Percentiles rank a stretch among this genome's conserved stretches.
Conservation (phyloP, 768 basidiomycete species). For the Tulasnella sp. region DNA sequence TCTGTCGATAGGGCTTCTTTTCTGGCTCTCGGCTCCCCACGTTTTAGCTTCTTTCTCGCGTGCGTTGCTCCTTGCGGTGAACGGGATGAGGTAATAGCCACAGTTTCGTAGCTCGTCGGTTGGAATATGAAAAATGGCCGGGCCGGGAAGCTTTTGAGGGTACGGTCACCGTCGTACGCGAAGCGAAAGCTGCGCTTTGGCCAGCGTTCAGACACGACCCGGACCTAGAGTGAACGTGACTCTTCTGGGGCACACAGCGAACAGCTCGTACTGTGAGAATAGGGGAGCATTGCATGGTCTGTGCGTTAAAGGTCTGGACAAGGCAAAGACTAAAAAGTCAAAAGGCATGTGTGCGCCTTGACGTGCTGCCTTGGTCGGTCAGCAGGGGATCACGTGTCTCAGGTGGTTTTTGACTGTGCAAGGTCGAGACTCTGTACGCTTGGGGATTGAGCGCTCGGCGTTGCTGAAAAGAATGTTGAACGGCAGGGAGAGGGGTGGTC, state of each 20-base stretch:
- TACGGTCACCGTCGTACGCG: not conserved
- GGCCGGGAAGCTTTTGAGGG: not conserved
- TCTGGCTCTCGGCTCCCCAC: not conserved
- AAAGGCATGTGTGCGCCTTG: not conserved
- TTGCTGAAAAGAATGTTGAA: not conserved
- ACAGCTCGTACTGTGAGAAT: not conserved
- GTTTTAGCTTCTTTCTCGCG: not conserved
- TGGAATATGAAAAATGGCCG: not conserved
- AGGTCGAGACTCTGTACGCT: not conserved
- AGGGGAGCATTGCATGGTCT: not conserved
- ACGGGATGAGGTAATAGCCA: not conserved
- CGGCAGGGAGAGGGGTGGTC: not conserved
- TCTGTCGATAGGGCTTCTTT: not conserved
- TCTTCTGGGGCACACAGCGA: not conserved
- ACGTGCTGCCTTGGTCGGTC: not conserved
- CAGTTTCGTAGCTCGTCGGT: not conserved
- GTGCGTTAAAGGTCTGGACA: not conserved
- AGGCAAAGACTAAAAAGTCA: not conserved
- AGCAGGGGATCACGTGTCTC: not conserved
- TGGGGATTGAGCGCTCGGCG: not conserved
- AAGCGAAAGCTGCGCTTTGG: not conserved
- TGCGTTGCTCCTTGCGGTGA: not conserved
- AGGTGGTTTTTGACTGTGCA: not conserved
- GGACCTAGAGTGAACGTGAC: not conserved
- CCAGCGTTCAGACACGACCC: too few relatives aligned